Percentiles rank a stretch among this genome's conserved stretches.
Conservation (phyloP, 139 green algal genomes). For the Chlamydomonas sp. region DNA sequence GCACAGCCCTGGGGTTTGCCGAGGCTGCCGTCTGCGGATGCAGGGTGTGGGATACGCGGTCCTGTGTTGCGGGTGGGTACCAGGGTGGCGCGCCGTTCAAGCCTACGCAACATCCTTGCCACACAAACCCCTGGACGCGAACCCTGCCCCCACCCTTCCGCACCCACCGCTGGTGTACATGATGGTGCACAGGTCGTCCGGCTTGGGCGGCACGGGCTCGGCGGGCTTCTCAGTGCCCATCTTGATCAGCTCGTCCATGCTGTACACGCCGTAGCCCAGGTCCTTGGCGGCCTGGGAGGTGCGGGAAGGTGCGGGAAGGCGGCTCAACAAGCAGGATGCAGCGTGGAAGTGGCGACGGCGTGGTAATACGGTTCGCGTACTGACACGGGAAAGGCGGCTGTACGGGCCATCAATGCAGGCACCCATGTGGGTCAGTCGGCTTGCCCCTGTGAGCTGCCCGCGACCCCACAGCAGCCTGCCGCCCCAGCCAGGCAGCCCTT, state of each 20-base stretch:
- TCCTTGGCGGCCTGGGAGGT: conserved; percentile 51
- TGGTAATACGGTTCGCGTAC: not conserved
- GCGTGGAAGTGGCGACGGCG: not conserved
- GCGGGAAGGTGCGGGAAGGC: not conserved
- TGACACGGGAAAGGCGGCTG: not conserved
- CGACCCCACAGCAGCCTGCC: too few relatives aligned
- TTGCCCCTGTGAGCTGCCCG: too few relatives aligned
- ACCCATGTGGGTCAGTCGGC: too few relatives aligned
- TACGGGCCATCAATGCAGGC: too few relatives aligned
- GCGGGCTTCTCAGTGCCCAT: conserved; percentile 62
- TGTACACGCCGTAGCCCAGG: conserved; percentile 58
- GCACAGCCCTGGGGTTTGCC: too few relatives aligned
- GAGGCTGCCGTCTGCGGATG: too few relatives aligned
- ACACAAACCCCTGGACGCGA: not conserved
- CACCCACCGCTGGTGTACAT: conserved; percentile 90
- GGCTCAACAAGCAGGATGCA: not conserved
- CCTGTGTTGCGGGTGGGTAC: too few relatives aligned
- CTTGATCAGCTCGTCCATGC: conserved; percentile 70
- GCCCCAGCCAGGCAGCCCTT: too few relatives aligned
- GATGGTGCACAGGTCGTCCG: conserved; percentile 92
- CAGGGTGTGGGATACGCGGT: too few relatives aligned
- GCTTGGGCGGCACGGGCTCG: conserved; percentile 62
- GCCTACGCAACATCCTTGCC: not conserved
- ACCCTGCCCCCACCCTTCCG: not conserved
- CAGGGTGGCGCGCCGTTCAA: too few relatives aligned